Base-by-base conservation (phyloP, 305 asterid genomes). In the Monarda citriodora region DNA sequence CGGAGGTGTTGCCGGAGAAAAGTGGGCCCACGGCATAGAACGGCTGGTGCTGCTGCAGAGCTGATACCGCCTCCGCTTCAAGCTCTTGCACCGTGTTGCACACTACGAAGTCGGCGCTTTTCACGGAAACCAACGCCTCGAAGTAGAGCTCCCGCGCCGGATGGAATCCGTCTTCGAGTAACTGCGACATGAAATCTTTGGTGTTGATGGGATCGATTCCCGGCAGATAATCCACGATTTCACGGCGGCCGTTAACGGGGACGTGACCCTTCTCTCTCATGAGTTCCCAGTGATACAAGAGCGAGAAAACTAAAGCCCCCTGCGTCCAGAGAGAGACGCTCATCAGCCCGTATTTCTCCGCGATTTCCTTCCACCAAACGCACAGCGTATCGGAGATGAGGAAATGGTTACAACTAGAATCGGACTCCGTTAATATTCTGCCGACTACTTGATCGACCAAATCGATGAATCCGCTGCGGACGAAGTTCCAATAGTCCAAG, bases 281-380 rank as follows among this genome's bases (percentile, higher is more conserved):
- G 44, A 85, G 74, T 16, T 83, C 70, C 70, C 74, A 63, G 53
- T 83, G 91, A 61, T 83, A 87, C 52, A 72, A 74, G 32, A 87
- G 17, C 0, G 80, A 72, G 56, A 77, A 83, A 5, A 77, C 89
- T 15, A 79, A 20, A 1, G 91, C 85, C 10, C 89, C 82, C 49
- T 83, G 77, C 11, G 92, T 87, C 95, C 95, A 87, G 61, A 87
- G 74, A 0, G 95, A 87, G 34, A 84, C 95, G 40, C 74, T 70
- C 9, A 83, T 79, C 38, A 87, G 51, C 2, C 67, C 67, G 25
- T 75, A 71, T 48, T 83, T 87, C 4, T 20, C 42, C 5, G 95
- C 87, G 23, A 83, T 71, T 54, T 45, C 64, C 12, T 63, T 70
- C 0, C 74, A 66, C 91, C 91, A 87, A 0, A 69, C 37, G 17